Evolutionary conservation across 306 rosid species (phyloP), one percentile per base, ranked within the genome.

Genomic region (Notholithocarpus densiflorus): DNA sequence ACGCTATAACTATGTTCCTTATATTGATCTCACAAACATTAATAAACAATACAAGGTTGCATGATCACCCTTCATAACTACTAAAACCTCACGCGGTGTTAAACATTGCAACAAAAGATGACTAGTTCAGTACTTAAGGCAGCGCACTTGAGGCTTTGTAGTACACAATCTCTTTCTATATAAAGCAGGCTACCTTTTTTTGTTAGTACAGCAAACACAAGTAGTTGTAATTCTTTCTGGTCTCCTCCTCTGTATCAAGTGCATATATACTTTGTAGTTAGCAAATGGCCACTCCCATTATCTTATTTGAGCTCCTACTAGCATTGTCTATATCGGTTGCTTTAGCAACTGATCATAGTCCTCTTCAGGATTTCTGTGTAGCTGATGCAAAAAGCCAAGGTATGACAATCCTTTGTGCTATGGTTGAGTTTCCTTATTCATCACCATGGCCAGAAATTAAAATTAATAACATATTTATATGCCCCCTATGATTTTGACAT

Each of bases 361-460:
- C 86, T 34, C 86, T 85, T 23, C 89, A 85, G 72, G 86, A 85
- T 79, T 85, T 85, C 64, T 85, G 89, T 17, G 89, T 85, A n/a
- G 86, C 84, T 3, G 86, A 85, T 75, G 17, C 59, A 9, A 71
- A 24, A 17, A 54, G 27, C 6, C 12, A 31, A 75, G 81, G 87
- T 83, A 75, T n/a, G 12, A 21, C 19, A 13, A 66, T 12, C 9
- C 40, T 8, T 45, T 40, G 20, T 14, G 27, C 9, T 40, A n/a
- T 10, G 11, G 32, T 12, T 10, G 13, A 34, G n/a, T 2, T 57
- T 15, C 19, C 1, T 4, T 12, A 11, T 43, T 43, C 15, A 26
- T 27, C 17, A 26, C n/a, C n/a, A 26, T 13, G 69, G 37, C 15
- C 27, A 26, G 17, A 62, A 10, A 12, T 48, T 48, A 48, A 62